phyloP scores from a whole-genome alignment of 1,284 basidiomycete species.

The Fomitopsis palustris region DNA sequence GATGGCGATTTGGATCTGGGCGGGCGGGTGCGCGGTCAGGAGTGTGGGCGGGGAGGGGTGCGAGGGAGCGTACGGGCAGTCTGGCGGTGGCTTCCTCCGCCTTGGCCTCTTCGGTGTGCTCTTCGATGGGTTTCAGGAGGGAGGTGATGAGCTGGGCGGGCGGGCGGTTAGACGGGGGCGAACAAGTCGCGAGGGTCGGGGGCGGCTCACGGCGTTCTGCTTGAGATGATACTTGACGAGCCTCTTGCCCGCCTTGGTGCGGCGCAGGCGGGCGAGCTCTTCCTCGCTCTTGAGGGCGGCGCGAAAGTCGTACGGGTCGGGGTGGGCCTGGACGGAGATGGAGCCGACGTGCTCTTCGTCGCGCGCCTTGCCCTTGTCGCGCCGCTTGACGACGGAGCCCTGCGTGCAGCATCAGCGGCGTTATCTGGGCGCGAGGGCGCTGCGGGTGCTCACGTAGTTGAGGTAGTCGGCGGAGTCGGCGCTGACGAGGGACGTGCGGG shows the following conservation, averaged over 20 bases:
- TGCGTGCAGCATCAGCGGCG: background rate
- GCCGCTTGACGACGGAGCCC: slow-evolving; percentile 18
- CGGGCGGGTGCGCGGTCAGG: too few species aligned
- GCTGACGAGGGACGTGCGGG: background rate
- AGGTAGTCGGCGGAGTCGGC: background rate
- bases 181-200: background rate
- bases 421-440: background rate
- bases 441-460: background rate
- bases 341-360: slow-evolving; percentile 25
- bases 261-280: slow-evolving; percentile 58
- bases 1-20: slow-evolving; percentile 82
- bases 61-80: slow-evolving; percentile 44
- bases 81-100: slow-evolving; percentile 61
- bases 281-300: slow-evolving; percentile 55
- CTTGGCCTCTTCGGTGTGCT: slow-evolving; percentile 74
- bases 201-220: slow-evolving; percentile 72
- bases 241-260: slow-evolving; percentile 55
- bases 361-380: slow-evolving; percentile 20
- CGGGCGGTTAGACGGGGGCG: background rate
- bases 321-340: slow-evolving; percentile 2
- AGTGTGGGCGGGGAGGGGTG: background rate
- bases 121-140: slow-evolving; percentile 87
- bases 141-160: slow-evolving; percentile 68
- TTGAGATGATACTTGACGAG: slow-evolving; percentile 72
- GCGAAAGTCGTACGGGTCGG: slow-evolving; percentile 62